Percentiles rank a stretch among this genome's conserved stretches.
Conservation (phyloP, 805 yeast genomes). For the Ogataea nakhonphanomensis region DNA sequence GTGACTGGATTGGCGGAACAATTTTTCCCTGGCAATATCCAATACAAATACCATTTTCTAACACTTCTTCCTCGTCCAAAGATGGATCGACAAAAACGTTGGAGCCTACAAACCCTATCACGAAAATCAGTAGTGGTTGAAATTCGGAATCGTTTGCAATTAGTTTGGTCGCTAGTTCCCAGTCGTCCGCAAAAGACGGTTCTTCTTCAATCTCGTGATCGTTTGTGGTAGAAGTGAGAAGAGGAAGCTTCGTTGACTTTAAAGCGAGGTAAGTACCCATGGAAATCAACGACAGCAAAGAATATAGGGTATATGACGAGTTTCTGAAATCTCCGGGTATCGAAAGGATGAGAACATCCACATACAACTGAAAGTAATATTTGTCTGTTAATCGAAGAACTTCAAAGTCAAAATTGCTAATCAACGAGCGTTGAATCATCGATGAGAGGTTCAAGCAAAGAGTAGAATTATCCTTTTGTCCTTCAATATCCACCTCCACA, state of each 20-base stretch:
- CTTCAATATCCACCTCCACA: slow-evolving; percentile 79
- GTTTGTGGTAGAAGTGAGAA: slow-evolving; percentile 63
- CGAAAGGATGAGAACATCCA: slow-evolving; percentile 78
- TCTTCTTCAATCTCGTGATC: slow-evolving; percentile 73
- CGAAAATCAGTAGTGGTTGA: slow-evolving; percentile 73
- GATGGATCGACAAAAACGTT: slow-evolving; percentile 81
- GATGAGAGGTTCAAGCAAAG: slow-evolving; percentile 62
- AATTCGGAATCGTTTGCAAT: slow-evolving; percentile 38
- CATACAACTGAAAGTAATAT: slow-evolving; percentile 70
- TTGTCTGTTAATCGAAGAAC: slow-evolving; percentile 63
- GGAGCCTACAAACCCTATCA: slow-evolving; percentile 70
- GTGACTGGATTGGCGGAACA: slow-evolving; percentile 67
- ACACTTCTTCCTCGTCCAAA: slow-evolving; percentile 80
- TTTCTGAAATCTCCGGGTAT: slow-evolving; percentile 38
- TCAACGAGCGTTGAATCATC: slow-evolving; percentile 51
- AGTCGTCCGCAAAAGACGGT: slow-evolving; percentile 89
- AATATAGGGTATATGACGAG: slow-evolving; percentile 69
- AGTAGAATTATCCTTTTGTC: slow-evolving; percentile 75
- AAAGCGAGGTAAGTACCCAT: slow-evolving; percentile 80
- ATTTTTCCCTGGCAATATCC: slow-evolving; percentile 69
- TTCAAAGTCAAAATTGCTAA: slow-evolving; percentile 49
- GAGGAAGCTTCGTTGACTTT: slow-evolving; percentile 72
- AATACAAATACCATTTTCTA: slow-evolving; percentile 76
- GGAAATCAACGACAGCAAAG: slow-evolving; percentile 58
- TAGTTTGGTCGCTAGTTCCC: slow-evolving; percentile 55